Conservation (phyloP, 1,284 basidiomycete species). For the Marasmius fiardii region DNA sequence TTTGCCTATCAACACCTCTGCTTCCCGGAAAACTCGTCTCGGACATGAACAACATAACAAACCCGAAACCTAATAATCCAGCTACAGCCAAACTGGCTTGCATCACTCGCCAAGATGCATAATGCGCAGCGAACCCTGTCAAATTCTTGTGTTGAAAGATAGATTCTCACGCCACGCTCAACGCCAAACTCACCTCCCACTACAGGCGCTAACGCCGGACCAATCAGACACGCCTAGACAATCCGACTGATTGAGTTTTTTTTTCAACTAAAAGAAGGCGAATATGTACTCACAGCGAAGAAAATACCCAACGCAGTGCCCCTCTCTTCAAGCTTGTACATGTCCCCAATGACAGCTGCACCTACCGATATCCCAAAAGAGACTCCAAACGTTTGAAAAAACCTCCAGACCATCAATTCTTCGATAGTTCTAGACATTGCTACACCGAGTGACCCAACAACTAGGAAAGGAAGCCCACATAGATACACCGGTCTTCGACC, state of each 20-base stretch:
- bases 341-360: conserved; percentile 60
- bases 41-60: conserved; percentile 55
- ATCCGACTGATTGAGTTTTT: too few species aligned
- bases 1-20: conserved; percentile 39
- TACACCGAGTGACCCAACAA: conserved; percentile 59
- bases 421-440: conserved; percentile 42
- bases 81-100: conserved; percentile 49
- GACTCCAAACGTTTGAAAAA: conserved; percentile 62
- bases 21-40: conserved; percentile 65
- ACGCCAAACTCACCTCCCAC: conserved; percentile 14
- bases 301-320: conserved; percentile 64
- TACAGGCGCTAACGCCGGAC: conserved; percentile 41
- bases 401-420: conserved; percentile 55
- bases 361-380: conserved; percentile 54
- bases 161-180: too few species aligned
- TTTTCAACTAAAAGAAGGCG: too few species aligned
- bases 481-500: conserved; percentile 65
- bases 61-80: conserved; percentile 40
- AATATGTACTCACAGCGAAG: conserved; percentile 41
- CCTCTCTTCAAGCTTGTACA: conserved; percentile 58
- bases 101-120: conserved; percentile 68
- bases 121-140: conserved; percentile 44
- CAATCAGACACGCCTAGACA: conserved; percentile 42
- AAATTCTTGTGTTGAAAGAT: neutral
- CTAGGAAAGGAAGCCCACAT: conserved; percentile 53